These are phyloP conservation scores for Penicillium odoratum DNA, from an alignment of 495 filamentous ascomycete species.

Conservation along the genomic window DNA sequence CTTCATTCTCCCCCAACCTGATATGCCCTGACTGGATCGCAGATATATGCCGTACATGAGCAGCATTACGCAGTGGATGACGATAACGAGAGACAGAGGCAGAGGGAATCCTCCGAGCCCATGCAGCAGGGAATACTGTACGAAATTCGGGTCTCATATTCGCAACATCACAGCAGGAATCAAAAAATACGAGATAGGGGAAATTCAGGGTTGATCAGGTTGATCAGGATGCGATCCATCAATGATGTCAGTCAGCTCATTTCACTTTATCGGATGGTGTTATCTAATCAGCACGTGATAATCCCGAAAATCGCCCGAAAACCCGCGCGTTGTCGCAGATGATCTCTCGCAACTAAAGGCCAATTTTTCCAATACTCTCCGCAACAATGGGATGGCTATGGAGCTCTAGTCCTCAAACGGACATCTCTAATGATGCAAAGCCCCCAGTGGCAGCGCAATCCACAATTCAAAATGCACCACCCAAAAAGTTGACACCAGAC, in stretches of 20 bases:
- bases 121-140: conserved; percentile 5
- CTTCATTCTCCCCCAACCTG: conserved; percentile 64
- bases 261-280: conserved; percentile 1
- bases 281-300: conserved; percentile 1
- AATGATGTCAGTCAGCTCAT: conserved; percentile 20
- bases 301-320: background rate
- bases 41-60: conserved; percentile 17
- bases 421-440: conserved; percentile 16
- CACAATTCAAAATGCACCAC: conserved; percentile 25
- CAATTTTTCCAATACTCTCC: background rate
- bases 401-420: conserved; percentile 35
- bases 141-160: conserved; percentile 16
- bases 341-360: background rate
- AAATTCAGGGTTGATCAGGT: conserved; percentile 3
- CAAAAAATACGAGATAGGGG: background rate
- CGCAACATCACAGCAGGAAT: conserved; percentile 8
- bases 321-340: background rate
- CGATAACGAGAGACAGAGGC: conserved; percentile 8
- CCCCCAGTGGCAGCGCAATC: conserved; percentile 10
- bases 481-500: conserved; percentile 52
- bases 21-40: conserved; percentile 68
- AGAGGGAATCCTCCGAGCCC: conserved; percentile 7
- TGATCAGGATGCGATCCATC: background rate
- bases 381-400: conserved; percentile 55
- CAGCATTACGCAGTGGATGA: conserved; percentile 13